Conservation (phyloP, 2,329 filamentous ascomycete genomes). For the Fusarium napiforme region DNA sequence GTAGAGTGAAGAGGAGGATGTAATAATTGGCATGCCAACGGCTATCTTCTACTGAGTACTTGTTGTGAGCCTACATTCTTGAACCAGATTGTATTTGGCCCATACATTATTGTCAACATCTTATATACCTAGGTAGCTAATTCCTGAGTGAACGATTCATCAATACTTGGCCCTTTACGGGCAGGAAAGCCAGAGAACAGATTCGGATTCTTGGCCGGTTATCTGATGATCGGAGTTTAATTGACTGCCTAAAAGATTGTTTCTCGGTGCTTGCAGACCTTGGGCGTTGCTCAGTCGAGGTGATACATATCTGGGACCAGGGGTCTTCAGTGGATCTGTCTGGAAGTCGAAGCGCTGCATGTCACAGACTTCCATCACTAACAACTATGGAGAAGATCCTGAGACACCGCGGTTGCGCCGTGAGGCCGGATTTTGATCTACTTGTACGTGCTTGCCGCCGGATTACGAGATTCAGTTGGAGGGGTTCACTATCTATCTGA, state of each 20-base stretch:
- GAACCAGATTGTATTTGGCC: not conserved
- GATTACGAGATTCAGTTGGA: not conserved
- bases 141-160: constrained; percentile 1
- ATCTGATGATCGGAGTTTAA: constrained; percentile 22
- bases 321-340: constrained; percentile 24
- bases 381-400: constrained; percentile 22
- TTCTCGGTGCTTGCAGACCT: constrained; percentile 13
- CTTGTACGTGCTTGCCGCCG: constrained; percentile 23
- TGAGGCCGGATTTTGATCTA: constrained; percentile 19
- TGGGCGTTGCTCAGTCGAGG: constrained; percentile 33
- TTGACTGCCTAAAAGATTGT: not conserved
- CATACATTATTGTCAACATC: not conserved
- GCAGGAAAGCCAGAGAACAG: not conserved
- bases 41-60: not conserved
- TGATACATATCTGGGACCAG: constrained; percentile 15
- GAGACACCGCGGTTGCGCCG: constrained; percentile 41
- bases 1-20: not conserved
- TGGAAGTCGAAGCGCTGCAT: constrained; percentile 31
- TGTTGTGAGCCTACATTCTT: not conserved
- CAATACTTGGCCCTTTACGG: constrained; percentile 4
- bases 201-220: not conserved
- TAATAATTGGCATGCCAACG: not conserved
- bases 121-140: not conserved
- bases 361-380: constrained; percentile 28
- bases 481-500: not conserved